Evolutionary conservation across 2,329 filamentous ascomycete genomes (phyloP).

Genomic region (Fusarium sp.): DNA sequence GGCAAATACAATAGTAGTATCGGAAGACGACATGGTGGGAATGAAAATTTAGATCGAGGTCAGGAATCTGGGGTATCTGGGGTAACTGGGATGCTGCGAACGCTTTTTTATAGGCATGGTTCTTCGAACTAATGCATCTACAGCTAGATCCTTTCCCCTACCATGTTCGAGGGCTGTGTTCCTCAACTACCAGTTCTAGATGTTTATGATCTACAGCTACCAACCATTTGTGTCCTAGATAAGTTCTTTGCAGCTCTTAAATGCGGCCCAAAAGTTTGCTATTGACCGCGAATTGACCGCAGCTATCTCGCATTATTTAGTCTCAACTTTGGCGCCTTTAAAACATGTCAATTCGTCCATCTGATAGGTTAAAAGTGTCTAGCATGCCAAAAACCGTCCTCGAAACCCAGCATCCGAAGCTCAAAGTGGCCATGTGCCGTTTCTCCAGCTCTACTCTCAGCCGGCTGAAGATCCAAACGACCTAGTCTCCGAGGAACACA

Average conservation of each 20-base stretch:
- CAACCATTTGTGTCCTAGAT: neutral
- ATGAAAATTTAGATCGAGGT: neutral
- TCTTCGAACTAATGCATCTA: neutral
- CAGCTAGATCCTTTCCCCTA: neutral
- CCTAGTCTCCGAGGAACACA: neutral
- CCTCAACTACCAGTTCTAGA: neutral
- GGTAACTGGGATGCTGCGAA: neutral
- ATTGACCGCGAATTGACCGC: neutral
- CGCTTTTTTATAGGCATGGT: neutral
- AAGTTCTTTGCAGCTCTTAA: neutral
- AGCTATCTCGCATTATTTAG: neutral
- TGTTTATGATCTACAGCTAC: neutral
- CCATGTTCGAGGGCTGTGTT: neutral
- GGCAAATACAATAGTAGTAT: constrained; percentile 49
- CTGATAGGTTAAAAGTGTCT: neutral
- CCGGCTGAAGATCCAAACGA: neutral
- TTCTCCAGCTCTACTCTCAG: neutral
- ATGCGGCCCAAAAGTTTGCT: neutral
- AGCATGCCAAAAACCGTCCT: neutral
- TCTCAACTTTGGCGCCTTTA: neutral
- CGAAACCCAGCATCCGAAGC: neutral
- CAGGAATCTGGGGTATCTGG: neutral
- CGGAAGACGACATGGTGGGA: neutral
- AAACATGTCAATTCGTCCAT: neutral
- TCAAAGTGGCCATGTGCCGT: neutral